phyloP scores from a whole-genome alignment of 108 stramenopile genomes.

The Skeletonema grethae region DNA sequence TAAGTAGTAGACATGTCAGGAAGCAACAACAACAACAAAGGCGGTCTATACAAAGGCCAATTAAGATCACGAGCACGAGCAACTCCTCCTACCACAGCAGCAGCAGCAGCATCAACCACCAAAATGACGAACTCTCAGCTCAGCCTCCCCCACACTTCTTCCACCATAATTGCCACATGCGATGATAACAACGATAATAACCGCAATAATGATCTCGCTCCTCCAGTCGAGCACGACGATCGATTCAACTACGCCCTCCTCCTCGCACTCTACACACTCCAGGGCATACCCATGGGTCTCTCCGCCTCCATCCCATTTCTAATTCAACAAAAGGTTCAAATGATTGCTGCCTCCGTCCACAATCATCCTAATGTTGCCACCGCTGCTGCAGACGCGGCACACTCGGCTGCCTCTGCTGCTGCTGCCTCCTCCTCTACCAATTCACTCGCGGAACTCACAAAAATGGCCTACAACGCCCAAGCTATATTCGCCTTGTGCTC shows the following conservation, averaged over 20 bases:
- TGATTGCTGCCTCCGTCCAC: conserved; percentile 53
- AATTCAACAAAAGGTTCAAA: conserved; percentile 90
- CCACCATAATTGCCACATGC: conserved; percentile 1
- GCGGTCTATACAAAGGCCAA: background rate
- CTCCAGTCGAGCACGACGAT: conserved; percentile 59
- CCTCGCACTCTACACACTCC: conserved; percentile 96
- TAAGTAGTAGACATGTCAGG: background rate
- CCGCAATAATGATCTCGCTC: background rate
- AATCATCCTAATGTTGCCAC: conserved; percentile 26
- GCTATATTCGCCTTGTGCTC: conserved; percentile 94
- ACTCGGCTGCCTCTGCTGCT: conserved; percentile 10
- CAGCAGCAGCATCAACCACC: background rate
- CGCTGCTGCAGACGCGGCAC: conserved; percentile 27
- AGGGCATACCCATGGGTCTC: conserved; percentile 99
- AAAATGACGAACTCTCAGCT: conserved; percentile 17
- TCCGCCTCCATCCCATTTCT: conserved; percentile 96
- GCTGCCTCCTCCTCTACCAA: conserved; percentile 26
- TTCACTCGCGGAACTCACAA: conserved; percentile 48
- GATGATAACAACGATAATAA: background rate
- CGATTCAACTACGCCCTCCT: conserved; percentile 86
- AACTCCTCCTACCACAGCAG: background rate
- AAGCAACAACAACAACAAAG: background rate
- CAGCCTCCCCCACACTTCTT: conserved; percentile 30
- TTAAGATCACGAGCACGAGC: conserved; percentile 1
- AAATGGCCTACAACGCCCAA: conserved; percentile 92